Base-by-base conservation (phyloP, 1,284 basidiomycete species). In the Apiotrichum gracile region DNA sequence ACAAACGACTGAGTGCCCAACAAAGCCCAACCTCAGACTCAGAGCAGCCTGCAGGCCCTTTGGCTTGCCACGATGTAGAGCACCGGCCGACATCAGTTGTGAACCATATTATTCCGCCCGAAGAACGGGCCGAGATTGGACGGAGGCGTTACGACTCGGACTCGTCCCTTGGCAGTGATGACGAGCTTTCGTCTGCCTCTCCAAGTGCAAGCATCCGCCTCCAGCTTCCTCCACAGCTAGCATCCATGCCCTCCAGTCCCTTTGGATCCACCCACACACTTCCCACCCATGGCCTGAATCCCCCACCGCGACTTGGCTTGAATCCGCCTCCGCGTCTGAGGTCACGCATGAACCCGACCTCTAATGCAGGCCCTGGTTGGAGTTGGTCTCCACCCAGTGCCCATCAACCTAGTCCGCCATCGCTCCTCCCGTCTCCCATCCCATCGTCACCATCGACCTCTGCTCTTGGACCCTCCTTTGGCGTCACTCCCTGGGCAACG, bases 61-160 rank as follows among this genome's bases (percentile, higher is more conserved):
- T 2, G 17, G 4, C 5, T 21, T 24, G 17, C 19, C 6, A 13
- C 29, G n/a, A 13, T 10, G 10, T 5, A 4, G 9, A 44, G 19
- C 5, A 5, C 13, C 44, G 44, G 19, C 44, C 31, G 22, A 17
- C 21, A 9, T 24, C 48, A 2, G 27, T 51, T 4, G 52, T 54
- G 14, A 47, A 49, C 9, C 47, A 56, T 19, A 60, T 60, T 22
- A 60, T 60, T 10, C 52, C 58, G 10, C 58, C 58, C 4, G 49
- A 51, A 16, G 58, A 60, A 39, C 54, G 58, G 6, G 49, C 58
- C 1, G 38, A 24, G 10, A 60, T 60, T 19, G 46, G 46, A 12
- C 24, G 27, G 17, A 26, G 34, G 5, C 37, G 46, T 1, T 21
- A 6, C 33, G 48, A 42, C 31, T 49, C 48, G 19, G 7, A 35